phyloP scores from a whole-genome alignment of 2,329 filamentous ascomycete genomes.

The Coniochaeta pulveracea region DNA sequence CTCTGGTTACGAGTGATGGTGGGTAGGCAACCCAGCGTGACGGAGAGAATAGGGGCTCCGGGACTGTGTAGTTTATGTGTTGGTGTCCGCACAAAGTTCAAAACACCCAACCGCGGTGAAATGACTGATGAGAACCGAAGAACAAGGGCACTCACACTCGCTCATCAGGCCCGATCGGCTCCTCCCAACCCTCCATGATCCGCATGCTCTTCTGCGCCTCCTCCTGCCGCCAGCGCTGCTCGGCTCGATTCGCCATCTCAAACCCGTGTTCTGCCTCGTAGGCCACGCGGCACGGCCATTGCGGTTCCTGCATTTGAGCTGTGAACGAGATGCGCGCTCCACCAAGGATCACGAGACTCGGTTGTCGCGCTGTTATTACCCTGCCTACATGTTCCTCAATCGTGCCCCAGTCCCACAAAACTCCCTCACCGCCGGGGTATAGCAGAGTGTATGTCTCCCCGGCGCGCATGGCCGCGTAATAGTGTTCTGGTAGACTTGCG shows the following conservation, averaged over 20 bases:
- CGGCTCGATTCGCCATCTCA: not conserved
- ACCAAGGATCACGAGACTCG: not conserved
- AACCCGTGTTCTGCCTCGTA: not conserved
- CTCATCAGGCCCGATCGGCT: not conserved
- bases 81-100: not conserved
- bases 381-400: not conserved
- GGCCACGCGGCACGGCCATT: not conserved
- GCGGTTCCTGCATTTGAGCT: not conserved
- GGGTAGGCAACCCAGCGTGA: not conserved
- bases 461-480: not conserved
- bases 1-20: not conserved
- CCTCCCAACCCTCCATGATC: not conserved
- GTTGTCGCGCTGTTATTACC: not conserved
- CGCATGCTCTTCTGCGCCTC: not conserved
- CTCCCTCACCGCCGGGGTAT: not conserved
- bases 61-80: not conserved
- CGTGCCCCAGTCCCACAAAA: not conserved
- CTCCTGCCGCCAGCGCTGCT: not conserved
- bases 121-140: not conserved
- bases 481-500: not conserved
- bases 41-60: not conserved
- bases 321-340: not conserved
- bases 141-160: not conserved
- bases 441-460: constrained; percentile 1
- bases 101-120: not conserved